Percentiles rank a stretch among this genome's conserved stretches.
These are phyloP conservation scores for Boletus subluridellus DNA, from an alignment of 1,284 basidiomycete species.

Conservation along the genomic window DNA sequence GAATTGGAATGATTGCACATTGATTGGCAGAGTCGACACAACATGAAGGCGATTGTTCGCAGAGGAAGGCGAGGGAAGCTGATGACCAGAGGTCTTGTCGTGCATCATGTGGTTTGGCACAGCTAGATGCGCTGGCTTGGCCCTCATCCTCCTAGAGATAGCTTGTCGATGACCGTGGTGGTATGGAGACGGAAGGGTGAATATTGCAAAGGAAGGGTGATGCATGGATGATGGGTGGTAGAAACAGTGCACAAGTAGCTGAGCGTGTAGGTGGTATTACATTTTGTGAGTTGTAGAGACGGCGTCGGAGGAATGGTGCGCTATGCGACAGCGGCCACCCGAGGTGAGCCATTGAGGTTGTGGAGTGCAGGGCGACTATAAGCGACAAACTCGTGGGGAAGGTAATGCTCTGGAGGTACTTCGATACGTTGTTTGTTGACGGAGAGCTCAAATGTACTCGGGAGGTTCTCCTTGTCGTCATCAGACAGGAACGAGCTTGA, in stretches of 20 bases:
- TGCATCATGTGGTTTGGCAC: conserved; percentile 28
- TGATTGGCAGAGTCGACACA: conserved; percentile 34
- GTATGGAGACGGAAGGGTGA: conserved; percentile 49
- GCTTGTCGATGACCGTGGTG: conserved; percentile 46
- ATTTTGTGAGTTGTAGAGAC: conserved; percentile 56
- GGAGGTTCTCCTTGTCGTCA: conserved; percentile 76
- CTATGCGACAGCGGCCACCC: conserved; percentile 56
- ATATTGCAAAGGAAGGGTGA: conserved; percentile 62
- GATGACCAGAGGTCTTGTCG: conserved; percentile 7
- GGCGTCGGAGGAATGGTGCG: conserved; percentile 10
- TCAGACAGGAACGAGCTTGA: conserved; percentile 52
- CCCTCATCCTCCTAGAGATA: conserved; percentile 37
- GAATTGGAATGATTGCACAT: conserved; percentile 48
- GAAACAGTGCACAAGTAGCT: conserved; percentile 56
- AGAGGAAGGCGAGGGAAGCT: conserved; percentile 33
- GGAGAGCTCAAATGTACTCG: conserved; percentile 63
- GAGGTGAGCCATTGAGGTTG: conserved; percentile 50
- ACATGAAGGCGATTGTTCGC: conserved; percentile 21
- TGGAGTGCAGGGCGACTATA: conserved; percentile 72
- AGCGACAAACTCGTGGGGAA: conserved; percentile 73
- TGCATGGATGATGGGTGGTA: conserved; percentile 73
- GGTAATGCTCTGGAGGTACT: conserved; percentile 65
- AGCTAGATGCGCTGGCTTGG: conserved; percentile 14
- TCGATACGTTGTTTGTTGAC: conserved; percentile 68
- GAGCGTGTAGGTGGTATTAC: conserved; percentile 66